Base-by-base conservation (phyloP, 805 yeast species). In the Helenozyma baotianmanensis region DNA sequence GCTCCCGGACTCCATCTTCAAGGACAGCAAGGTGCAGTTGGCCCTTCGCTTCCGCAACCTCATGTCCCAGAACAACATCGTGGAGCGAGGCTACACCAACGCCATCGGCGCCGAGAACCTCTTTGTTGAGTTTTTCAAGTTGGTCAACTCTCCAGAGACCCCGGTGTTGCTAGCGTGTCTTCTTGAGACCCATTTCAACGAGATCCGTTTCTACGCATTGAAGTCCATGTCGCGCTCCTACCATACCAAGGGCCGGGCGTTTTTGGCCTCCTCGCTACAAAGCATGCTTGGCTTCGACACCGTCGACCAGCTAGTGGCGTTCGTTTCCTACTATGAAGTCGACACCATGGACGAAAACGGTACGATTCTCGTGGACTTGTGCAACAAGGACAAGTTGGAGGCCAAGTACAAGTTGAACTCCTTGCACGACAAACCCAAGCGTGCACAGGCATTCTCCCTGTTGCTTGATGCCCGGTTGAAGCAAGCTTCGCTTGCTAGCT, bases 111-210 rank as follows among this genome's bases (percentile, higher is more conserved):
- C 80, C 3, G 51, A 78, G 17, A 77, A 82, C 45, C 50, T 81
- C 14, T 86, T 75, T 50, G 64, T 65, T 2, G 69, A 72, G 34
- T 83, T 89, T 50, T 89, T 90, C 55, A 59, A 72, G 28, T 45
- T 63, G 9, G 62, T 75, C 7, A 60, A 78, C 24, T 59, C 70
- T 26, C 48, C 47, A 2, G 59, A 68, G 3, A 65, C 74, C 0
- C 92, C 96, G 2, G 72, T 79, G 35, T 60, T 89, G 17, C 56
- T 87, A 53, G 68, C 85, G 2, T 87, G 90, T 38, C 60, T 90
- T 23, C 58, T 85, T 13, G 96, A 92, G 53, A 76, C 80, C 2
- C 88, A 83, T 45, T 77, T 86, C 51, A 84, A 82, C 47, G 90
- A 87, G 36, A 66, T 88, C 3, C 59, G 97, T 27, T 78, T 82